phyloP scores from a whole-genome alignment of 177 flowering plant species.

The Tripterygium wilfordii region DNA sequence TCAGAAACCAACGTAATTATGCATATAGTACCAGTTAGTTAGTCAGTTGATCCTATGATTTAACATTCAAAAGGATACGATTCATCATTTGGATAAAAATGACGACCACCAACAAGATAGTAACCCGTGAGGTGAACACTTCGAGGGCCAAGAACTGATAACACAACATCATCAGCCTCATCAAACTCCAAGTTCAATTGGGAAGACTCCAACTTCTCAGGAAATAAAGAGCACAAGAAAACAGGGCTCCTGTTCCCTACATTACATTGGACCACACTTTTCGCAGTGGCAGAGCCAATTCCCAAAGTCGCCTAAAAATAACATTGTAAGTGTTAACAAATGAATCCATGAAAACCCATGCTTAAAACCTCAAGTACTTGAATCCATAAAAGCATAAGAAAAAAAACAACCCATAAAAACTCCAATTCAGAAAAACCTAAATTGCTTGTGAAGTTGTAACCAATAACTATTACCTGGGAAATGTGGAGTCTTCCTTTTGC shows the following conservation, averaged over 20 bases:
- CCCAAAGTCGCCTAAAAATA: constrained; percentile 46
- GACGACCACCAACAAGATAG: constrained; percentile 16
- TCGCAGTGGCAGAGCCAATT: constrained; percentile 26
- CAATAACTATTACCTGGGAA: constrained; percentile 30
- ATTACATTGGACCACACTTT: constrained; percentile 54
- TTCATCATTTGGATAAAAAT: constrained; percentile 16
- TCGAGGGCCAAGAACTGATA: constrained; percentile 60
- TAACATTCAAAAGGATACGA: constrained; percentile 37
- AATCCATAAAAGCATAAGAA: neutral
- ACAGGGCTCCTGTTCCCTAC: constrained; percentile 50
- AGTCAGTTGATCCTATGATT: no score
- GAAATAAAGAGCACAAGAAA: constrained; percentile 41
- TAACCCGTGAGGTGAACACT: constrained; percentile 54
- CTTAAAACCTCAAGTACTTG: neutral
- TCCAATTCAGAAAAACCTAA: neutral
- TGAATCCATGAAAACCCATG: neutral
- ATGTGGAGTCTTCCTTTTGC: constrained; percentile 25
- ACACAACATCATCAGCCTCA: constrained; percentile 46
- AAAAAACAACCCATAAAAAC: neutral
- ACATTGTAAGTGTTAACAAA: no score
- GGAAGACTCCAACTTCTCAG: constrained; percentile 34
- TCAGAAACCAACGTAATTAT: no score
- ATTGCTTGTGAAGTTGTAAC: neutral
- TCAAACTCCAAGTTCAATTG: constrained; percentile 50
- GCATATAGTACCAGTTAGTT: no score